A percentile compares a stretch with the other conserved stretches of the same genome.
These are phyloP conservation scores for Ogataea pini DNA, from an alignment of 805 yeast genomes.

Conservation along the genomic window DNA sequence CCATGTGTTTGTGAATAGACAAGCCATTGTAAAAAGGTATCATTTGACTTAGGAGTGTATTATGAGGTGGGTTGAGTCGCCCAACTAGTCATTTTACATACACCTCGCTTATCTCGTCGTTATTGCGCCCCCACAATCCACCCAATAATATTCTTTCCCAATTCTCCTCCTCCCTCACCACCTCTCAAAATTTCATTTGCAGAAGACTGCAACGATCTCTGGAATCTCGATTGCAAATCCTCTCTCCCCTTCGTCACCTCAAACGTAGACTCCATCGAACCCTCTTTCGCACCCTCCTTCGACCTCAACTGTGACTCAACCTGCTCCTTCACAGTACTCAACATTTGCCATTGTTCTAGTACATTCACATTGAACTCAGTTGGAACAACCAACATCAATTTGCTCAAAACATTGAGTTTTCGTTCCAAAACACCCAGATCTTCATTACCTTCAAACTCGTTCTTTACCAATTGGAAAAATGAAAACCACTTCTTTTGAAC, in stretches of 20 bases:
- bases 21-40: too few relatives aligned
- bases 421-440: conserved; percentile 13
- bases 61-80: too few relatives aligned
- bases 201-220: conserved; percentile 31
- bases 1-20: too few relatives aligned
- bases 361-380: conserved; percentile 55
- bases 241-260: conserved; percentile 10
- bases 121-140: conserved; percentile 37
- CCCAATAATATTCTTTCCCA: conserved; percentile 37
- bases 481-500: conserved; percentile 60
- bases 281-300: not conserved
- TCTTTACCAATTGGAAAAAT: conserved; percentile 71
- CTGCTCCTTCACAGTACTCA: conserved; percentile 38
- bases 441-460: conserved; percentile 28
- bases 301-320: conserved; percentile 18
- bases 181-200: conserved; percentile 26
- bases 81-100: too few relatives aligned
- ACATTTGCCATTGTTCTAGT: conserved; percentile 61
- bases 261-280: not conserved
- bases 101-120: not conserved
- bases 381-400: conserved; percentile 53
- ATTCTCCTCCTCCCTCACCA: conserved; percentile 25
- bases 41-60: too few relatives aligned
- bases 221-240: conserved; percentile 30
- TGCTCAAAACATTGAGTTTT: conserved; percentile 58